These are phyloP conservation scores for Exophiala viscosa DNA, from an alignment of 2,329 filamentous ascomycete genomes.

Conservation along the genomic window DNA sequence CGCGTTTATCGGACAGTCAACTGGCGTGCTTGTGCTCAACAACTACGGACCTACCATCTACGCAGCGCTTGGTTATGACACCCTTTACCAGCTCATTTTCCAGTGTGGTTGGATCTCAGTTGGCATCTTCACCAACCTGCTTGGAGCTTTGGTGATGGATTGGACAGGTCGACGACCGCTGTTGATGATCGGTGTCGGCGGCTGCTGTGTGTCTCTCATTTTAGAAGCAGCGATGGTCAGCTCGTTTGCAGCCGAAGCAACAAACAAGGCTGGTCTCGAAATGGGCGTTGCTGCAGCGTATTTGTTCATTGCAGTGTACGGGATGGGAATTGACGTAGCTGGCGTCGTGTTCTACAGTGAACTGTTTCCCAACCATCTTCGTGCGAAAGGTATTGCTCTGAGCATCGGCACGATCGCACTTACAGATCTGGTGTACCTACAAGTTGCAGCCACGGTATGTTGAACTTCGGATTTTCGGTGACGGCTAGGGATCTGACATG, in stretches of 20 bases:
- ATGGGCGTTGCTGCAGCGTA: constrained; percentile 40
- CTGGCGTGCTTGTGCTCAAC: constrained; percentile 19
- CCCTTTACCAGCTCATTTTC: constrained; percentile 17
- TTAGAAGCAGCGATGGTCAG: constrained; percentile 32
- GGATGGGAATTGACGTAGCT: constrained; percentile 28
- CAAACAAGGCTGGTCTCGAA: constrained; percentile 30
- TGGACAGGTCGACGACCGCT: constrained; percentile 29
- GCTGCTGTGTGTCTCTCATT: constrained; percentile 18
- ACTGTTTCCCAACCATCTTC: constrained; percentile 13
- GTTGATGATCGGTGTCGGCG: constrained; percentile 27
- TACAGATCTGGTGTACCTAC: constrained; percentile 28
- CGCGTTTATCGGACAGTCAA: constrained; percentile 21
- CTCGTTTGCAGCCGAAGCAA: constrained; percentile 31
- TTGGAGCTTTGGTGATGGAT: constrained; percentile 22
- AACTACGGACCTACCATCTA: constrained; percentile 25
- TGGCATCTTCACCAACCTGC: constrained; percentile 17
- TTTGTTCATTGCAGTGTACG: constrained; percentile 40
- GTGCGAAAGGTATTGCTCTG: background rate
- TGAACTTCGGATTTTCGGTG: too few species aligned
- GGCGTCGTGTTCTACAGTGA: constrained; percentile 19
- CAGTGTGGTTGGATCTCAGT: constrained; percentile 22
- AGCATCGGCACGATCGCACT: background rate
- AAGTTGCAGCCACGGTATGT: constrained; percentile 51
- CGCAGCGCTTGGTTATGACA: constrained; percentile 19
- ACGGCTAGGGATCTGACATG: too few species aligned